phyloP scores from a whole-genome alignment of 2,329 filamentous ascomycete genomes.

The Incumbomyces lentus region DNA sequence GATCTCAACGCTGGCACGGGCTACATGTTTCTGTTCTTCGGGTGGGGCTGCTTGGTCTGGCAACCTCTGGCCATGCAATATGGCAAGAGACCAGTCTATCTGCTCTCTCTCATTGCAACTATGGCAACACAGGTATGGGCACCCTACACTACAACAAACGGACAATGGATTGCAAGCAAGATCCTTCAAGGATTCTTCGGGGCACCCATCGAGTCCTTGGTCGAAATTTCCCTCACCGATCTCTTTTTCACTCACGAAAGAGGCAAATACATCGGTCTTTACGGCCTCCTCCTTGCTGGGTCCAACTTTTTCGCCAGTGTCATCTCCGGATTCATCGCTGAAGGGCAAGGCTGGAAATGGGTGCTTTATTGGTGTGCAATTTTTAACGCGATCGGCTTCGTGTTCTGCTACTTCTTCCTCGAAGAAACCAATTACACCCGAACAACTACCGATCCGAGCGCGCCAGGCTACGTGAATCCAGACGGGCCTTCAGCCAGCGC shows the following conservation, averaged over 20 bases:
- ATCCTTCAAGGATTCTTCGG: conserved; percentile 39
- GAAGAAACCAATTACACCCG: too few relatives aligned
- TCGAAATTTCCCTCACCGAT: conserved; percentile 37
- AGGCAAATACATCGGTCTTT: conserved; percentile 16
- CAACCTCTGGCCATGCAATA: conserved; percentile 38
- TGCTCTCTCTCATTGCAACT: conserved; percentile 23
- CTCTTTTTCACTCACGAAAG: conserved; percentile 26
- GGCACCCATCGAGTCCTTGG: conserved; percentile 40
- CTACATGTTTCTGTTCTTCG: conserved; percentile 32
- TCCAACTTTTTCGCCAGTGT: conserved; percentile 29
- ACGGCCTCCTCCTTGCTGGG: conserved; percentile 17
- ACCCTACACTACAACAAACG: conserved; percentile 34
- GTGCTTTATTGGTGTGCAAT: conserved; percentile 17
- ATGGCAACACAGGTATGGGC: conserved; percentile 33
- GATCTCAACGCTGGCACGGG: conserved; percentile 39
- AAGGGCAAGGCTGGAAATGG: conserved; percentile 17
- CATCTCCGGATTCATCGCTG: conserved; percentile 14
- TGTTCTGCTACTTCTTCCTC: conserved; percentile 6
- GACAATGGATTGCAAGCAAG: conserved; percentile 38
- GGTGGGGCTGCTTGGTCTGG: conserved; percentile 29
- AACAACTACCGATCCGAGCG: too few relatives aligned
- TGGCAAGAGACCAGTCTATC: conserved; percentile 24
- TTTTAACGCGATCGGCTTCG: conserved; percentile 10
- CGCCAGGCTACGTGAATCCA: too few relatives aligned
- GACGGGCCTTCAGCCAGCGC: too few relatives aligned